Base-by-base conservation (phyloP, 768 basidiomycete species). In the Mrakia blollopis region DNA sequence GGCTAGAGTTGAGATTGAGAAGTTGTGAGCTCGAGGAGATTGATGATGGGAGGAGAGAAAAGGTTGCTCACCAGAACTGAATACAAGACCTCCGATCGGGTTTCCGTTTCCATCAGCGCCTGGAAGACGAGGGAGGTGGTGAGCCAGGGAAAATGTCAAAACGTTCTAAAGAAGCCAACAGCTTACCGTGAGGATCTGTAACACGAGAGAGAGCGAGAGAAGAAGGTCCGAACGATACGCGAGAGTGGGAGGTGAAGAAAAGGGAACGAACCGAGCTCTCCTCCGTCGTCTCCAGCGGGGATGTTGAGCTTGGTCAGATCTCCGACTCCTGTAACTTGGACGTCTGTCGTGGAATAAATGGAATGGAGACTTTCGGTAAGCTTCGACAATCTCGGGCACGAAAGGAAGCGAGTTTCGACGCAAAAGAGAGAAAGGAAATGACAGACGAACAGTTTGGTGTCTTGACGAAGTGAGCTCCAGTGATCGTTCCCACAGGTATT, bases 301-400 rank as follows among this genome's bases (percentile, higher is more conserved):
- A 91, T 85, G 82, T 91, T 91, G 75, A 93, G 82, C 74, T 85
- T 84, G 16, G 89, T 90, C 77, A 91, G 81, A 81, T 92, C 87
- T 8, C 90, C 91, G 72, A 86, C 83, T 61, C 90, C 89, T 7
- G 81, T 83, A 77, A 84, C 88, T 85, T 86, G 80, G 85, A 85
- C 72, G 76, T 81, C 65, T 68, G 39, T 25, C n/a, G n/a, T 23
- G 1, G 9, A 52, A 32, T 6, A 2, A 41, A 9, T 21, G 30
- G 18, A 13, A 52, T 14, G 11, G 11, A 2, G 10, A 2, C 25
- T 41, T 4, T 35, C 9, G 3, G 37, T 44, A 5, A 70, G 69
- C 21, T 70, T 18, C 30, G 10, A 28, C 1, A 14, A 11, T 11
- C 11, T 41, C 39, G 5, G 39, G 6, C 5, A 28, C 28, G 61